Base-by-base conservation (phyloP, 768 basidiomycete genomes). In the Phaeolepiota aurea region DNA sequence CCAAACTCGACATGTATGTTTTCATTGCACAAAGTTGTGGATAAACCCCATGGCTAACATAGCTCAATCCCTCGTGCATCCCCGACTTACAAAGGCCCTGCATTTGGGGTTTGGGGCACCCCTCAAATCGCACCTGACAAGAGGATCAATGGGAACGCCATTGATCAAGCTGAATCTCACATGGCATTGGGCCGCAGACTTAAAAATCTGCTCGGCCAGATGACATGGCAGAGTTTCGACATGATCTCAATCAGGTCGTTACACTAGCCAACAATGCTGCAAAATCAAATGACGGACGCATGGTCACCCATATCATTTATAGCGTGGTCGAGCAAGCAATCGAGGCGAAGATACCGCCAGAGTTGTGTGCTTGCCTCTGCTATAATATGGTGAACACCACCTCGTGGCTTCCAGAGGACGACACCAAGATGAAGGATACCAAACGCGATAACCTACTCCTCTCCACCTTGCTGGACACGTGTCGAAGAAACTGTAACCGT, bases 261-360 rank as follows among this genome's bases (percentile, higher is more conserved):
- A 62, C 74, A 5, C 97, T 90, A 89, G 93, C 91, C 20, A 94
- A 97, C 74, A 88, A 78, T 66, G 87, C 85, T 3, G 82, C 83
- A 67, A 76, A 83, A 53, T 90, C 97, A 72, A 87, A 79, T 56
- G 90, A 97, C 54, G 91, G 92, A 2, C 79, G 85, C 48, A 94
- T 91, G 3, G 78, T 97, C 45, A 94, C 93, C 51, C 88, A 92
- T 52, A 93, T 98, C 57, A 97, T 96, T 61, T 79, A 84, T 43
- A 81, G 94, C 38, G 87, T 97, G 21, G 96, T 96, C 60, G 94
- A 96, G 62, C 96, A 93, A 71, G 93, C 92, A 5, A 96, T 88
- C 4, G 92, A 96, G 58, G 93, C 96, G 59, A 88, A 89, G 32
- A 78, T 82, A 5, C 93, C 89, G 86, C 93, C 89, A 2, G 85